These are phyloP conservation scores for Solanum tacnaense DNA, from an alignment of 257 asterid genomes.

Conservation along the genomic window DNA sequence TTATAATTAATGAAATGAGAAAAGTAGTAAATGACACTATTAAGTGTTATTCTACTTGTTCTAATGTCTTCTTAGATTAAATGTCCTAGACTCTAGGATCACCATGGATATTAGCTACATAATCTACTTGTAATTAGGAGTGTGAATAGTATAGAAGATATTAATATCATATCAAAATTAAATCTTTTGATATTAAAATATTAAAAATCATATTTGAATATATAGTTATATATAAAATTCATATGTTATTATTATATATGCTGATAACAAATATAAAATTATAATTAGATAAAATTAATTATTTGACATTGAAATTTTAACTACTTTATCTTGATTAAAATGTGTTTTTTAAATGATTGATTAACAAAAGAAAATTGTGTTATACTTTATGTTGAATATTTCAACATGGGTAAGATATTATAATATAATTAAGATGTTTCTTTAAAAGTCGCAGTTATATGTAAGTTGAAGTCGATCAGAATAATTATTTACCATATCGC, in stretches of 20 bases:
- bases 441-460: not conserved
- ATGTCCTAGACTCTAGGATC: not conserved
- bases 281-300: not conserved
- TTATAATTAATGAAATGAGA: not conserved
- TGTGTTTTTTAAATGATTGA: not conserved
- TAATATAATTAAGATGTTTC: too few relatives aligned
- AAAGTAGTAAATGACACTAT: not conserved
- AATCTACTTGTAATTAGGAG: not conserved
- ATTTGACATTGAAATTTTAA: not conserved
- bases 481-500: not conserved
- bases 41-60: not conserved
- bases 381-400: too few relatives aligned
- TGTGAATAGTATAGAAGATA: not conserved
- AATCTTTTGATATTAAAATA: not conserved
- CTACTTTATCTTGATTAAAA: not conserved
- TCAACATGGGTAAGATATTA: not conserved
- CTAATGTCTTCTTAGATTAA: not conserved
- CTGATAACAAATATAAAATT: not conserved
- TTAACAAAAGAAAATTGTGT: too few relatives aligned
- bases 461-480: not conserved
- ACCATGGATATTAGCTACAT: not conserved
- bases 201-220: not conserved
- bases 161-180: not conserved
- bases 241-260: not conserved
- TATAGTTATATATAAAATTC: not conserved